Evolutionary conservation across 306 rosid genomes (phyloP).

Genomic region (Hylodesmum podocarpum): DNA sequence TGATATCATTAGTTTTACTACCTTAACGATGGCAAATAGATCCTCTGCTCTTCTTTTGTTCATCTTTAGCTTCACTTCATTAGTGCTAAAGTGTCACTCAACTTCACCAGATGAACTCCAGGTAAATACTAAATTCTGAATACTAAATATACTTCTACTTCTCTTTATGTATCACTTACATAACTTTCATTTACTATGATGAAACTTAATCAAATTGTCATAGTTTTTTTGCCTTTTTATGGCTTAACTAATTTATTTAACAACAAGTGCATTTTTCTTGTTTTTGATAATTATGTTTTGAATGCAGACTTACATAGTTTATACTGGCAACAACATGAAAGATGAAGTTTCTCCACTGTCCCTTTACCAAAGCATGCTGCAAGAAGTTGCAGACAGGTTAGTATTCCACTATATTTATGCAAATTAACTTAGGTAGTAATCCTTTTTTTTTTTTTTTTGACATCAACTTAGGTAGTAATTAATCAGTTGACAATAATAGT

Average conservation of each 20-base stretch:
- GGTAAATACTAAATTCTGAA: slow-evolving; percentile 15
- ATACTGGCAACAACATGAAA: slow-evolving; percentile 29
- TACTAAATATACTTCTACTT: neutral
- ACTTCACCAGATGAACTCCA: slow-evolving; percentile 18
- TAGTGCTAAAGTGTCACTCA: slow-evolving; percentile 9
- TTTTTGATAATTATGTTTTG: neutral
- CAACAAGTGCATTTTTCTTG: neutral
- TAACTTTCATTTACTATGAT: neutral
- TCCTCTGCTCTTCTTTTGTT: neutral
- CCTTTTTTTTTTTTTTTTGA: too few relatives aligned
- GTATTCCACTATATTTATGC: neutral
- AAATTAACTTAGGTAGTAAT: neutral
- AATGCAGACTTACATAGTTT: slow-evolving; percentile 50
- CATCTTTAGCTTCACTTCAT: slow-evolving; percentile 12
- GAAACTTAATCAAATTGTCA: neutral
- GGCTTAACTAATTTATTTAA: neutral
- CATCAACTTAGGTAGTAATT: neutral
- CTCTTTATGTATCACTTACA: neutral
- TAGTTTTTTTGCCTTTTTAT: neutral
- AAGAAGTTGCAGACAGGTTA: slow-evolving; percentile 42
- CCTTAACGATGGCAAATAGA: neutral
- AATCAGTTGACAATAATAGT: neutral
- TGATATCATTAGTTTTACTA: neutral
- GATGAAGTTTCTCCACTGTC: slow-evolving; percentile 24
- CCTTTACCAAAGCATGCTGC: slow-evolving; percentile 32